Evolutionary conservation across 2,329 filamentous ascomycete genomes (phyloP).

Genomic region (Aspergillus costaricaensis): DNA sequence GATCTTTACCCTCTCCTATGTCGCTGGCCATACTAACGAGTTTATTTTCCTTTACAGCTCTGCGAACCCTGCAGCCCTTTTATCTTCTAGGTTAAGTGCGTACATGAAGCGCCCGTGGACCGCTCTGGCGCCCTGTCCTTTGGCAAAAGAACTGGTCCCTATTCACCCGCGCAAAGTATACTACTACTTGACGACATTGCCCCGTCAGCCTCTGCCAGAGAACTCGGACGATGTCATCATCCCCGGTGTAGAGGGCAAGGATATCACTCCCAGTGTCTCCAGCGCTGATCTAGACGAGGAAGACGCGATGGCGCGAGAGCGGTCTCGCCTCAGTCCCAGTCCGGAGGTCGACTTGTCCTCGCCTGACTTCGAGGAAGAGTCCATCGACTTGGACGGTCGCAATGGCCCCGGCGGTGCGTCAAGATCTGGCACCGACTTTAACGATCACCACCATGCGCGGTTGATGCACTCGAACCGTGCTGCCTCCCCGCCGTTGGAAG

Average conservation of each 20-base stretch:
- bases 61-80: constrained; percentile 90
- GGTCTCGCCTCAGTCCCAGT: constrained; percentile 76
- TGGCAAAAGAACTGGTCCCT: constrained; percentile 89
- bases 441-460: constrained; percentile 62
- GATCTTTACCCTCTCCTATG: constrained; percentile 4
- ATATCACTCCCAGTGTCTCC: constrained; percentile 83
- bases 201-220: constrained; percentile 78
- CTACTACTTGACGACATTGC: constrained; percentile 90
- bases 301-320: constrained; percentile 58
- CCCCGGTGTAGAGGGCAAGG: constrained; percentile 55
- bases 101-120: constrained; percentile 90
- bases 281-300: constrained; percentile 73
- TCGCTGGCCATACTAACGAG: constrained; percentile 19
- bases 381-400: constrained; percentile 57
- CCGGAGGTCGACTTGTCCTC: constrained; percentile 91
- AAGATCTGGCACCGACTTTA: constrained; percentile 48
- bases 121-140: constrained; percentile 74
- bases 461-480: constrained; percentile 65
- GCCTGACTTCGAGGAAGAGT: constrained; percentile 76
- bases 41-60: constrained; percentile 62
- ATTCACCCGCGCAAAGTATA: constrained; percentile 94
- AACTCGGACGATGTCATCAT: constrained; percentile 55
- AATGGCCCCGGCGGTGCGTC: constrained; percentile 62
- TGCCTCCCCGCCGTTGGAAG: constrained; percentile 86
- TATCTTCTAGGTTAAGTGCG: constrained; percentile 84